Evolutionary conservation across 495 filamentous ascomycete species (phyloP).

Genomic region (Penicillium diatomitis): DNA sequence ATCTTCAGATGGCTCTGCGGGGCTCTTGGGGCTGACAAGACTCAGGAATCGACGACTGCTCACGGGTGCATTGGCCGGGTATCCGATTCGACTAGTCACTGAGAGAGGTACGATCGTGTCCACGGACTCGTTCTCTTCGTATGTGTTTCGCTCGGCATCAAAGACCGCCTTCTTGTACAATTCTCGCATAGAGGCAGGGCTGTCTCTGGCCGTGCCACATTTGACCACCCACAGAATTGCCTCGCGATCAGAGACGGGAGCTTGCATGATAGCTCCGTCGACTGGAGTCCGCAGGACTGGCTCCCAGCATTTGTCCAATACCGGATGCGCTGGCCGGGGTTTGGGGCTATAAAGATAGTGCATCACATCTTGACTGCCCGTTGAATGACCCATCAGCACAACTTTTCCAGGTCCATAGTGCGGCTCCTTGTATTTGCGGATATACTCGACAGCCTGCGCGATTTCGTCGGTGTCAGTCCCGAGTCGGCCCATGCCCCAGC

Average conservation of each 20-base stretch:
- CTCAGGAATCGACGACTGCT: slow-evolving; percentile 57
- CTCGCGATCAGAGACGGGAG: slow-evolving; percentile 70
- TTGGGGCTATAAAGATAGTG: slow-evolving; percentile 49
- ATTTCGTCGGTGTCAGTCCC: slow-evolving; percentile 61
- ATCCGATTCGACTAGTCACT: slow-evolving; percentile 26
- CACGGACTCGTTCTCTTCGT: slow-evolving; percentile 13
- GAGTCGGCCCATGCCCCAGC: slow-evolving; percentile 60
- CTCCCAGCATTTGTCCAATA: slow-evolving; percentile 21
- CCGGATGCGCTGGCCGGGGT: slow-evolving; percentile 22
- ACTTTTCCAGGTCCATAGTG: slow-evolving; percentile 19
- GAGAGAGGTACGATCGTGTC: slow-evolving; percentile 29
- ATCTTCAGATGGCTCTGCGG: slow-evolving; percentile 56
- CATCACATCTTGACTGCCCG: slow-evolving; percentile 78
- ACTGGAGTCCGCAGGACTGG: slow-evolving; percentile 34
- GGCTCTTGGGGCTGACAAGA: slow-evolving; percentile 45
- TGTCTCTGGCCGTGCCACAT: slow-evolving; percentile 23
- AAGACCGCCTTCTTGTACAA: slow-evolving; percentile 22
- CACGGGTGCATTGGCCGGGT: slow-evolving; percentile 41
- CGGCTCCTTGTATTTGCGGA: slow-evolving; percentile 31
- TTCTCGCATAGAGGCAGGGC: slow-evolving; percentile 16
- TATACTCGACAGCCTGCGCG: slow-evolving; percentile 53
- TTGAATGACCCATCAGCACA: slow-evolving; percentile 64
- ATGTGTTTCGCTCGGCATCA: slow-evolving; percentile 14
- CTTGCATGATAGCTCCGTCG: slow-evolving; percentile 79
- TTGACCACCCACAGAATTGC: slow-evolving; percentile 39